A percentile compares a stretch with the other conserved stretches of the same genome.
Conservation (phyloP, 2,329 filamentous ascomycete genomes). For the Cladosporium colombiae region DNA sequence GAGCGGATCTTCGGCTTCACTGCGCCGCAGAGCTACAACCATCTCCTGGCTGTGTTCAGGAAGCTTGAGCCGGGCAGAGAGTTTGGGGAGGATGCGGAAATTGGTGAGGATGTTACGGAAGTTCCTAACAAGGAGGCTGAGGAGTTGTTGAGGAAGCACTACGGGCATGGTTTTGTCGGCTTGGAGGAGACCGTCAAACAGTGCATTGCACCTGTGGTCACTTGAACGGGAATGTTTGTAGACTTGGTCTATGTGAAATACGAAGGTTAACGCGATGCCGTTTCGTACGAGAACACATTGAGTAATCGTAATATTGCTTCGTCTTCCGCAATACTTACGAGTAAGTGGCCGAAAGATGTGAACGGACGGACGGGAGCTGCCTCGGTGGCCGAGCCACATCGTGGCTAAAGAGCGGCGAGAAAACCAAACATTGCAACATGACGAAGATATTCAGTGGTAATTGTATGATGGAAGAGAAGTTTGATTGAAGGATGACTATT, state of each 20-base stretch:
- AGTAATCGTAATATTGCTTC: not conserved
- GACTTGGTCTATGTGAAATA: not conserved
- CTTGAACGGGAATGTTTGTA: not conserved
- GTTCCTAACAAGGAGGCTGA: conserved; percentile 33
- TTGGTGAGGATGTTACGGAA: conserved; percentile 28
- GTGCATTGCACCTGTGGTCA: conserved; percentile 12
- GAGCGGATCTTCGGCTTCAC: conserved; percentile 59
- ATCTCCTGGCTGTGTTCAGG: conserved; percentile 43
- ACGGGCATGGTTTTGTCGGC: conserved; percentile 29
- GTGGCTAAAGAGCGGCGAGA: not conserved
- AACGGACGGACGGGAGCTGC: not conserved
- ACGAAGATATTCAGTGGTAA: not conserved
- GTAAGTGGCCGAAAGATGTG: not conserved
- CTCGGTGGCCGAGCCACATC: not conserved
- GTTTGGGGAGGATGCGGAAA: conserved; percentile 24
- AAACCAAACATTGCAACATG: not conserved
- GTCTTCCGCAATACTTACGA: not conserved
- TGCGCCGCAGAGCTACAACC: conserved; percentile 50
- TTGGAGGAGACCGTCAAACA: conserved; percentile 32
- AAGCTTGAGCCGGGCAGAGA: conserved; percentile 41
- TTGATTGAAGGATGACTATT: not conserved
- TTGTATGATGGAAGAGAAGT: not conserved
- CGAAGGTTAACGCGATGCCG: not conserved
- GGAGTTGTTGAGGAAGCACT: conserved; percentile 33
- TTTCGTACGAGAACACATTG: not conserved